phyloP scores from a whole-genome alignment of 192 early-diverging fungal species.

The Entrophospora sp. region DNA sequence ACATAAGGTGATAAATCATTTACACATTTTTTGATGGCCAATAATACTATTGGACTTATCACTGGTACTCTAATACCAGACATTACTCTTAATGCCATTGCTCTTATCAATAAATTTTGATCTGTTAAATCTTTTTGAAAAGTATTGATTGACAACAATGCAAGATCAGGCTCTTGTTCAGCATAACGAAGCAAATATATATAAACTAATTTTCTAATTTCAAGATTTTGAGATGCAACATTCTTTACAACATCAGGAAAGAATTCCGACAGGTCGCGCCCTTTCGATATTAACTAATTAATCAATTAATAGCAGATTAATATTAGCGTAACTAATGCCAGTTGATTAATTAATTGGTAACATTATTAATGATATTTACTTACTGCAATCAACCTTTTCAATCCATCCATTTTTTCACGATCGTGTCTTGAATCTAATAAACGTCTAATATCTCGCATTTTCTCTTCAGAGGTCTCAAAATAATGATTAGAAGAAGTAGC shows the following conservation, averaged over 20 bases:
- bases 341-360: no score
- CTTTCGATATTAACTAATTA: constrained; percentile 86
- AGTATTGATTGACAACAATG: constrained; percentile 91
- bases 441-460: constrained; percentile 63
- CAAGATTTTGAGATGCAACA: constrained; percentile 82
- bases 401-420: constrained; percentile 84
- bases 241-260: constrained; percentile 97
- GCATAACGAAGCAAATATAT: constrained; percentile 94
- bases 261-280: constrained; percentile 81
- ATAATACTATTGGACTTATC: constrained; percentile 84
- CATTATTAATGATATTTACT: no score
- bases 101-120: constrained; percentile 84
- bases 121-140: constrained; percentile 96
- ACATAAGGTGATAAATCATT: constrained; percentile 89
- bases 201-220: constrained; percentile 91
- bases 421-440: constrained; percentile 76
- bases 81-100: constrained; percentile 94
- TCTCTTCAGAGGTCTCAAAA: constrained; percentile 86
- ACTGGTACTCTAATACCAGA: constrained; percentile 87
- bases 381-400: constrained; percentile 88
- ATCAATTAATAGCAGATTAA: no score
- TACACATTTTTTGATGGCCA: constrained; percentile 81
- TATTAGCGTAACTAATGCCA: no score
- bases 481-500: constrained; percentile 62
- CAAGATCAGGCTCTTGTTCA: constrained; percentile 93